Conservation (phyloP, 2,329 filamentous ascomycete species). For the Leptographium procerum region DNA sequence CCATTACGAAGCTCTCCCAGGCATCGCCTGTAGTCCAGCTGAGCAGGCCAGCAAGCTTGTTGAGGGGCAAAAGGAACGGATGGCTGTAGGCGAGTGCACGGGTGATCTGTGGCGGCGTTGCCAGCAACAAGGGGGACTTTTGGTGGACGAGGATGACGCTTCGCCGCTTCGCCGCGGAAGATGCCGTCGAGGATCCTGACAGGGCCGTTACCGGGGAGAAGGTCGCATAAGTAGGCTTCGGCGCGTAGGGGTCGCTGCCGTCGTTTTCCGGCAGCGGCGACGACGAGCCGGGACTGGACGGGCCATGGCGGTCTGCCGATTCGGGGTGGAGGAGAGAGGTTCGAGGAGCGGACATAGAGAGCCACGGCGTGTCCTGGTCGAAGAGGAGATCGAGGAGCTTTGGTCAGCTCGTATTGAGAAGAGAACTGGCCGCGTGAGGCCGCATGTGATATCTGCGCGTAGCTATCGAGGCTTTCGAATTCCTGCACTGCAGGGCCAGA, state of each 20-base stretch:
- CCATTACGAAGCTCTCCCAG: slow-evolving; percentile 91
- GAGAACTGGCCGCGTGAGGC: background rate
- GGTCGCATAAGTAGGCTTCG: slow-evolving; percentile 66
- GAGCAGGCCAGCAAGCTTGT: slow-evolving; percentile 71
- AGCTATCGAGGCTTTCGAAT: too few species aligned
- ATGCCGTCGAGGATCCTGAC: slow-evolving; percentile 39
- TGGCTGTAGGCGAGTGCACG: slow-evolving; percentile 91
- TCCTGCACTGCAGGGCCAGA: too few species aligned
- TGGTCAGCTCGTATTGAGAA: background rate
- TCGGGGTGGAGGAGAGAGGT: slow-evolving; percentile 19
- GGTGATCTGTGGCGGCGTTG: slow-evolving; percentile 90
- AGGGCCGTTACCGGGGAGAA: slow-evolving; percentile 80
- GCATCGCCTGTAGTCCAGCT: slow-evolving; percentile 92
- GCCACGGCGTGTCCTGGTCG: slow-evolving; percentile 36
- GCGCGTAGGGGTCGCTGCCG: slow-evolving; percentile 19
- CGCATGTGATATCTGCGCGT: background rate
- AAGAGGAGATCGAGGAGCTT: background rate
- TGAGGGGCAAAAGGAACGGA: slow-evolving; percentile 81
- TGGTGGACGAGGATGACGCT: slow-evolving; percentile 93
- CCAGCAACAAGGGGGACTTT: slow-evolving; percentile 84
- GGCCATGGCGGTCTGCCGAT: slow-evolving; percentile 17
- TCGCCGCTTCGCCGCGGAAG: slow-evolving; percentile 59
- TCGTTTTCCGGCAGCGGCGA: slow-evolving; percentile 12
- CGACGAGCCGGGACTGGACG: slow-evolving; percentile 12
- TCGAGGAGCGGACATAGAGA: slow-evolving; percentile 39